Evolutionary conservation across 2,329 filamentous ascomycete species (phyloP).

Genomic region (Hymenoscyphus occultus): DNA sequence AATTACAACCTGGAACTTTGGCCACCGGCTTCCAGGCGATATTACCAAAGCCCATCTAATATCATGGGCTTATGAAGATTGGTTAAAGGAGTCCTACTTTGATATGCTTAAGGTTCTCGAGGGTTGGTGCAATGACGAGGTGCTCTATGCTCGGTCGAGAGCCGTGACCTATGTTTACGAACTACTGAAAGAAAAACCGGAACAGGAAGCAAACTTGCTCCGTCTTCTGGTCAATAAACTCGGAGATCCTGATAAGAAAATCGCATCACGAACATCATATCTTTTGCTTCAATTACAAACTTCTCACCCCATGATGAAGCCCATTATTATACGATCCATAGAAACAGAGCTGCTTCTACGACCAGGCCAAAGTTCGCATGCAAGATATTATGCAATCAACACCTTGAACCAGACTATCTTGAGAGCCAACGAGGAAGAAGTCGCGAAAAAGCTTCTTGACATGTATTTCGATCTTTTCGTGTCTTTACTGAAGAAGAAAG

Average conservation of each 20-base stretch:
- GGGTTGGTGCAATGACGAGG: constrained; percentile 90
- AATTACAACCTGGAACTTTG: constrained; percentile 58
- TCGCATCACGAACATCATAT: constrained; percentile 89
- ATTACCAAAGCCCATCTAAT: constrained; percentile 77
- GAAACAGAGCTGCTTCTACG: constrained; percentile 86
- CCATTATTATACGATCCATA: constrained; percentile 76
- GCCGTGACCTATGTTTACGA: constrained; percentile 91
- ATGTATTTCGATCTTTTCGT: constrained; percentile 94
- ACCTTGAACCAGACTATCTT: constrained; percentile 96
- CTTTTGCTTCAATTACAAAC: constrained; percentile 87
- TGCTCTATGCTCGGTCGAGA: constrained; percentile 85
- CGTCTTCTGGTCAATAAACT: constrained; percentile 94
- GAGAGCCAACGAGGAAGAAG: constrained; percentile 74
- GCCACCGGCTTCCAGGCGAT: constrained; percentile 69
- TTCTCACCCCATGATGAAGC: constrained; percentile 90
- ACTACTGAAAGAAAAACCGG: constrained; percentile 89
- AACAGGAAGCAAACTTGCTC: constrained; percentile 92
- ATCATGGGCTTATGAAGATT: constrained; percentile 89
- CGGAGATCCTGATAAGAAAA: constrained; percentile 91
- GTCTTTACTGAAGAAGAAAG: constrained; percentile 65
- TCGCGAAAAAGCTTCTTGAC: constrained; percentile 77
- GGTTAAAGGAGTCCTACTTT: constrained; percentile 92
- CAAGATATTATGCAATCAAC: constrained; percentile 94
- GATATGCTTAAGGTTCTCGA: constrained; percentile 89
- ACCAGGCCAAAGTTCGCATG: constrained; percentile 80